A percentile compares a stretch with the other conserved stretches of the same genome.
These are phyloP conservation scores for Penicillium psychrosexuale DNA, from an alignment of 2,329 filamentous ascomycete species.

Conservation along the genomic window DNA sequence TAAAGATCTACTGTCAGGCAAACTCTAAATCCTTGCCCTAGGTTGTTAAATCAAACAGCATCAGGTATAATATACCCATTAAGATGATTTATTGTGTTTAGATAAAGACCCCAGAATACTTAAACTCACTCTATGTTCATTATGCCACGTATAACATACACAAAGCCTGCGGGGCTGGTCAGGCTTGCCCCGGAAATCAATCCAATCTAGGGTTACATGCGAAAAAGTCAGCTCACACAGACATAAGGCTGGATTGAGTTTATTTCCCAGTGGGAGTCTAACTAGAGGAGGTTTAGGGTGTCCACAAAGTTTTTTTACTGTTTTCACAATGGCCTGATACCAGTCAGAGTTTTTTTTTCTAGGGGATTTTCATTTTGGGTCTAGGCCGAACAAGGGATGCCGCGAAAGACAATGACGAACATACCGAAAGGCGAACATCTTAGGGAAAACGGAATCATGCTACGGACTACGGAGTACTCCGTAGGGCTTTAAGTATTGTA, in stretches of 20 bases:
- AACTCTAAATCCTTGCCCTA: neutral
- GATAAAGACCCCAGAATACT: neutral
- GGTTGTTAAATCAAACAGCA: neutral
- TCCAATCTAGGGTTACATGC: neutral
- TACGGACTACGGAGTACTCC: neutral
- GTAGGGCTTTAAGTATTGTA: neutral
- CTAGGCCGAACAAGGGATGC: conserved; percentile 8
- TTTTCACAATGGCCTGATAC: conserved; percentile 5
- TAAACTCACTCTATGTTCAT: neutral
- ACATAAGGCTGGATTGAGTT: neutral
- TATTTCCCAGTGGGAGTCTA: neutral
- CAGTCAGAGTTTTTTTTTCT: conserved; percentile 10
- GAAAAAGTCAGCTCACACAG: neutral
- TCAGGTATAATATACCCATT: too few species aligned
- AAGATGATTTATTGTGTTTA: neutral
- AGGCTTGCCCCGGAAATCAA: neutral
- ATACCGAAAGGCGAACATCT: neutral
- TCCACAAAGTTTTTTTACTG: neutral
- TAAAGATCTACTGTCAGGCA: neutral
- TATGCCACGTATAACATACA: neutral
- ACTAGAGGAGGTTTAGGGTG: neutral
- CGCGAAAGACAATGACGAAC: conserved; percentile 1
- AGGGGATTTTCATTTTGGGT: conserved; percentile 10
- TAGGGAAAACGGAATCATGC: neutral
- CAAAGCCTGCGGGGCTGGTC: neutral